phyloP scores from a whole-genome alignment of 768 basidiomycete species.

The Leccinum barrowsii region DNA sequence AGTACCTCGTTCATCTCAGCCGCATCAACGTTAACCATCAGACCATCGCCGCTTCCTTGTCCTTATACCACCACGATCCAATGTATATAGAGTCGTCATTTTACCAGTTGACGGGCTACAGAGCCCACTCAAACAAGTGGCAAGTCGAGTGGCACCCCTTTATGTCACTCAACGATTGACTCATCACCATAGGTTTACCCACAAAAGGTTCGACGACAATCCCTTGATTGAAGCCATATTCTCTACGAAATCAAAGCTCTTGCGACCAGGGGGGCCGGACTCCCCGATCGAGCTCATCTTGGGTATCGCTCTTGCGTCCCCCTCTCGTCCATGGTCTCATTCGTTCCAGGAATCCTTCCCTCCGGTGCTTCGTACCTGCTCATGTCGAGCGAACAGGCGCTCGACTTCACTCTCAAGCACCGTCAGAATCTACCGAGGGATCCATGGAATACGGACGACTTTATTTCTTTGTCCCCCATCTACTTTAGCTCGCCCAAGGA shows the following conservation, averaged over 20 bases:
- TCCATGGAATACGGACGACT: conserved; percentile 23
- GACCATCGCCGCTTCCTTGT: no score
- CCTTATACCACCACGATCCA: no score
- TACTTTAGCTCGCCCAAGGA: conserved; percentile 33
- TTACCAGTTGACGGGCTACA: conserved; percentile 28
- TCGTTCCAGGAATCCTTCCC: conserved; percentile 38
- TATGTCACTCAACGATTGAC: background rate
- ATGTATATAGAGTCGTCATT: conserved; percentile 19
- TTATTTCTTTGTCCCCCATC: conserved; percentile 49
- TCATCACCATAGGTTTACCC: conserved; percentile 20
- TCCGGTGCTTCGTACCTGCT: conserved; percentile 45
- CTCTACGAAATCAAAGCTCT: conserved; percentile 23
- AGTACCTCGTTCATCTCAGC: no score
- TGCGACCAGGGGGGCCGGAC: conserved; percentile 27
- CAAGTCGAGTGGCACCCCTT: background rate
- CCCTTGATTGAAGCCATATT: conserved; percentile 29
- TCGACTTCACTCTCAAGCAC: conserved; percentile 18
- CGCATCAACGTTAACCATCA: no score
- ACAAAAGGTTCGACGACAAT: conserved; percentile 33
- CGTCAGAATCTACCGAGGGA: conserved; percentile 13
- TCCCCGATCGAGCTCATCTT: conserved; percentile 41
- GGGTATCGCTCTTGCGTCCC: conserved; percentile 27
- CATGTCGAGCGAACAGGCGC: conserved; percentile 34
- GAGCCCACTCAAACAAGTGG: conserved; percentile 31
- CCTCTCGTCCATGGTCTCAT: background rate